Conservation (phyloP, 2,329 filamentous ascomycete genomes). For the Alternaria sp. region DNA sequence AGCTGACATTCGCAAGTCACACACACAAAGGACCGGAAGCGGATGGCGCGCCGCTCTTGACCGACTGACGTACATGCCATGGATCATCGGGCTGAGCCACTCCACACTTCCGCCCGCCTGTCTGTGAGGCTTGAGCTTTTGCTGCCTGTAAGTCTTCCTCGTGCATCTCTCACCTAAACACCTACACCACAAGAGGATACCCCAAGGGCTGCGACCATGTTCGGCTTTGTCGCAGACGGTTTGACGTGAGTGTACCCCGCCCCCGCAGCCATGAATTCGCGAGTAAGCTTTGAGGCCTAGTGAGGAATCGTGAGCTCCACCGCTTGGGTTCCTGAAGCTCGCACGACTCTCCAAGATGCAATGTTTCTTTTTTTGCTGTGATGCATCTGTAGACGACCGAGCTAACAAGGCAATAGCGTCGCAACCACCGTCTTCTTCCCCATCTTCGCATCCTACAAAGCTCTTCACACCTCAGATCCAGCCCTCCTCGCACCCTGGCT, state of each 20-base stretch:
- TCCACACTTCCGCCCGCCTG: slow-evolving; percentile 31
- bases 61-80: slow-evolving; percentile 21
- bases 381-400: background rate
- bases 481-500: slow-evolving; percentile 94
- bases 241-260: slow-evolving; percentile 49
- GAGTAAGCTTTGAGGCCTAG: slow-evolving; percentile 19
- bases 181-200: slow-evolving; percentile 11
- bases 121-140: slow-evolving; percentile 28
- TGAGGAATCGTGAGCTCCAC: slow-evolving; percentile 16
- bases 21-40: slow-evolving; percentile 14
- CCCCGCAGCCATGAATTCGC: slow-evolving; percentile 29
- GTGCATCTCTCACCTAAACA: slow-evolving; percentile 7
- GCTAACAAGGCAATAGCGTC: slow-evolving; percentile 41
- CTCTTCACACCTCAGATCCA: slow-evolving; percentile 89
- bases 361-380: slow-evolving; percentile 9
- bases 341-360: slow-evolving; percentile 12
- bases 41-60: slow-evolving; percentile 19
- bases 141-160: slow-evolving; percentile 15
- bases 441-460: slow-evolving; percentile 97
- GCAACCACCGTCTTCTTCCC: slow-evolving; percentile 87
- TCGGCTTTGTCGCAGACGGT: slow-evolving; percentile 51
- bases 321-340: slow-evolving; percentile 20
- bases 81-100: slow-evolving; percentile 23
- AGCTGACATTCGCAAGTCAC: slow-evolving; percentile 13
- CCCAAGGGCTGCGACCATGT: slow-evolving; percentile 37